Conservation (phyloP, 345 rosid species). For the Salix dunnii region DNA sequence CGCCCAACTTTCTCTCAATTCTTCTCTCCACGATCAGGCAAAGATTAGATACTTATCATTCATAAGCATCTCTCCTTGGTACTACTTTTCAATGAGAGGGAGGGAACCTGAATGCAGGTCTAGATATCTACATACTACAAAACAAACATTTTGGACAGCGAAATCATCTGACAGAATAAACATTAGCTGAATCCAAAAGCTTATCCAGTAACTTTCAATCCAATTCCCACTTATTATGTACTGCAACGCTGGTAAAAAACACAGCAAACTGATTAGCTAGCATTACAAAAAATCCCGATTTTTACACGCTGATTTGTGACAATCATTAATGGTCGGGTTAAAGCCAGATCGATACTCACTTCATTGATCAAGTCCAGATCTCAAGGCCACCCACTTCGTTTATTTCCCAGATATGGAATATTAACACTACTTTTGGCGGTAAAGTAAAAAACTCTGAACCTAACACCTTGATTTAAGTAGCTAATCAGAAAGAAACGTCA, state of each 20-base stretch:
- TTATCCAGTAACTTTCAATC: not conserved
- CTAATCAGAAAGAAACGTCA: conserved; percentile 1
- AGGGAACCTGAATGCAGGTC: not conserved
- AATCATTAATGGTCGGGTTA: not conserved
- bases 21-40: not conserved
- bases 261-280: not conserved
- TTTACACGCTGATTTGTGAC: not conserved
- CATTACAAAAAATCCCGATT: not conserved
- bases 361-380: conserved; percentile 7
- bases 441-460: not conserved
- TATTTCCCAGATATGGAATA: not conserved
- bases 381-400: not conserved
- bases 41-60: not conserved
- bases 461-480: not conserved
- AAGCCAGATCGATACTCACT: not conserved
- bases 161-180: not conserved
- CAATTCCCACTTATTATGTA: not conserved
- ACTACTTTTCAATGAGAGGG: not conserved
- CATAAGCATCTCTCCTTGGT: not conserved
- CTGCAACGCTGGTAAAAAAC: not conserved
- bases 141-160: not conserved
- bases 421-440: not conserved
- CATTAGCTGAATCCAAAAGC: not conserved
- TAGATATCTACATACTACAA: not conserved
- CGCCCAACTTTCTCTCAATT: not conserved